These are phyloP conservation scores for Xylaria sp. DNA, from an alignment of 2,329 filamentous ascomycete species.

Conservation along the genomic window DNA sequence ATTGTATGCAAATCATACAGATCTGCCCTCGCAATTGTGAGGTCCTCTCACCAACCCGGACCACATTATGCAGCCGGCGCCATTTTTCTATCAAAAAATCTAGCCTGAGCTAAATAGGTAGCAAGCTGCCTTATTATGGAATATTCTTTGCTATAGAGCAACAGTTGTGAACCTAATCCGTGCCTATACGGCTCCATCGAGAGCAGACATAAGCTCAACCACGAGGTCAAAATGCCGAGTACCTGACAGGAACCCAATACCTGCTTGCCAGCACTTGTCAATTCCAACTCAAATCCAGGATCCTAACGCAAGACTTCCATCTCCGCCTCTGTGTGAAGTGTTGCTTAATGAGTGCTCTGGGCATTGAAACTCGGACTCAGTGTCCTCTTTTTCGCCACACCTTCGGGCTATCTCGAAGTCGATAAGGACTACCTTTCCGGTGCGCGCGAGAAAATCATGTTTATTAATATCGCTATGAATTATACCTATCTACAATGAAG, in stretches of 20 bases:
- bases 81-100: background rate
- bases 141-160: background rate
- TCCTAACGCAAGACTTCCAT: no score
- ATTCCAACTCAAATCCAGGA: no score
- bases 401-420: slow-evolving; percentile 12
- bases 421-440: slow-evolving; percentile 17
- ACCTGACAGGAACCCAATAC: no score
- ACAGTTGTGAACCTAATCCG: background rate
- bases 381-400: background rate
- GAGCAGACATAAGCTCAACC: no score
- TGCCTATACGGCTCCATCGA: background rate
- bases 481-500: slow-evolving; percentile 49
- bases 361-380: background rate
- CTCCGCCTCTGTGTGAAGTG: background rate
- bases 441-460: slow-evolving; percentile 28
- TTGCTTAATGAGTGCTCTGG: background rate
- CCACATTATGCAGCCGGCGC: no score
- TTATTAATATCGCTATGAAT: slow-evolving; percentile 28
- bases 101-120: background rate
- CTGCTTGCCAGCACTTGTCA: no score
- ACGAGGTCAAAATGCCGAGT: no score
- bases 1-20: background rate
- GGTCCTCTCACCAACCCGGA: background rate
- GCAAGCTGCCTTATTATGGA: background rate
- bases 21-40: no score